Evolutionary conservation across 2,329 filamentous ascomycete species (phyloP).

Genomic region (Pestalotiopsis sp.): DNA sequence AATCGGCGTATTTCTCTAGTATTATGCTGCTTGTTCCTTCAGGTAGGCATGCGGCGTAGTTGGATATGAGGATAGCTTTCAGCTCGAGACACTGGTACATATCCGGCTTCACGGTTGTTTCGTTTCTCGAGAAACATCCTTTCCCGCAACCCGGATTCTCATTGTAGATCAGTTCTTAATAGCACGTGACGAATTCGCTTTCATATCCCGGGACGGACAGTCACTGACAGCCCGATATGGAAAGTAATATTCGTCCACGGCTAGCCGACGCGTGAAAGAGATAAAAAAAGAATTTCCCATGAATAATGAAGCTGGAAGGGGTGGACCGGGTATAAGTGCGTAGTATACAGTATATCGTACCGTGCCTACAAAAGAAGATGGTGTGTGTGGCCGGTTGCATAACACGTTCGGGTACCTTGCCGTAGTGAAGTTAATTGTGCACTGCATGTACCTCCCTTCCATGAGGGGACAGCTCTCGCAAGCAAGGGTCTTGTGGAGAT

Average conservation of each 20-base stretch:
- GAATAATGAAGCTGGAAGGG: not conserved
- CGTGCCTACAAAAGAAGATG: not conserved
- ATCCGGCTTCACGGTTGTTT: not conserved
- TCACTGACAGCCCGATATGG: not conserved
- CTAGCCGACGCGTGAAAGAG: not conserved
- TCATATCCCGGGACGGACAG: not conserved
- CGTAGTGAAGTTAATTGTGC: constrained; percentile 19
- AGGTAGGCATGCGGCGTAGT: not conserved
- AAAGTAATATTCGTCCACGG: not conserved
- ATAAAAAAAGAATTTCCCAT: not conserved
- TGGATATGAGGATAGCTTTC: not conserved
- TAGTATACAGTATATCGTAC: not conserved
- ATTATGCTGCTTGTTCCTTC: not conserved
- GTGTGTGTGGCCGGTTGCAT: constrained; percentile 13
- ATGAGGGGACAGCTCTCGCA: not conserved
- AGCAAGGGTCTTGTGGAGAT: not conserved
- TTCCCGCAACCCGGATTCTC: not conserved
- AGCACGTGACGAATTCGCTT: not conserved
- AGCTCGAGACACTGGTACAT: not conserved
- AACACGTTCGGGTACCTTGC: constrained; percentile 29
- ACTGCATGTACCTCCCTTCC: not conserved
- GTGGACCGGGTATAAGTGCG: not conserved
- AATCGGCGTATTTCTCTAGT: not conserved
- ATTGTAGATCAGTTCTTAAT: not conserved
- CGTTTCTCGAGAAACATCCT: not conserved